Evolutionary conservation across 345 rosid species (phyloP).

Genomic region (Draba incana): DNA sequence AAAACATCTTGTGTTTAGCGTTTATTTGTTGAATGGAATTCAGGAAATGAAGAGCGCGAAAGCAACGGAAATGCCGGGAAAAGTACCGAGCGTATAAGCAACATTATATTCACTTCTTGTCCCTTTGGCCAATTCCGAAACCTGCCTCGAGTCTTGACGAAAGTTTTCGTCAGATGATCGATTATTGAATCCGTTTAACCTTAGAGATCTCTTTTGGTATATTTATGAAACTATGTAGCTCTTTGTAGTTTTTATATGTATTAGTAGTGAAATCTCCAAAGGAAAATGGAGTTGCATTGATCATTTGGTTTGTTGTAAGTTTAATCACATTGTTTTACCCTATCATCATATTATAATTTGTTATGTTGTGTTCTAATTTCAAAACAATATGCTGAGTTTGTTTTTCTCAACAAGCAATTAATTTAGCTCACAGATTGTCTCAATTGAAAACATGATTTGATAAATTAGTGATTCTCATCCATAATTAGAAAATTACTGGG

Average conservation of each 20-base stretch:
- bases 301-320: constrained; percentile 32
- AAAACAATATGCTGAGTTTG: neutral
- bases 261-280: constrained; percentile 29
- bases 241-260: constrained; percentile 20
- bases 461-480: too few species aligned
- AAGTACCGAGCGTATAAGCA: constrained; percentile 38
- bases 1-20: too few species aligned
- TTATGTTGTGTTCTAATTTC: neutral
- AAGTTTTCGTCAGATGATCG: constrained; percentile 28
- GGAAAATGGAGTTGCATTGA: constrained; percentile 17
- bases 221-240: constrained; percentile 17
- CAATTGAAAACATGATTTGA: too few species aligned
- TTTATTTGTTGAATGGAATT: neutral
- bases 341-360: neutral
- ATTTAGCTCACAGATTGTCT: too few species aligned
- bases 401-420: too few species aligned
- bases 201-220: constrained; percentile 33
- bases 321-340: constrained; percentile 20
- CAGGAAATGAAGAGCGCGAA: constrained; percentile 34
- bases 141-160: constrained; percentile 15
- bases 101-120: neutral
- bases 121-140: constrained; percentile 18
- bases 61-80: constrained; percentile 40
- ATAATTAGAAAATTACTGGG: too few species aligned
- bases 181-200: constrained; percentile 28